Percentiles rank a stretch among this genome's conserved stretches.
Evolutionary conservation across 139 green algal genomes (phyloP).

Genomic region (Coccomyxa sp.): DNA sequence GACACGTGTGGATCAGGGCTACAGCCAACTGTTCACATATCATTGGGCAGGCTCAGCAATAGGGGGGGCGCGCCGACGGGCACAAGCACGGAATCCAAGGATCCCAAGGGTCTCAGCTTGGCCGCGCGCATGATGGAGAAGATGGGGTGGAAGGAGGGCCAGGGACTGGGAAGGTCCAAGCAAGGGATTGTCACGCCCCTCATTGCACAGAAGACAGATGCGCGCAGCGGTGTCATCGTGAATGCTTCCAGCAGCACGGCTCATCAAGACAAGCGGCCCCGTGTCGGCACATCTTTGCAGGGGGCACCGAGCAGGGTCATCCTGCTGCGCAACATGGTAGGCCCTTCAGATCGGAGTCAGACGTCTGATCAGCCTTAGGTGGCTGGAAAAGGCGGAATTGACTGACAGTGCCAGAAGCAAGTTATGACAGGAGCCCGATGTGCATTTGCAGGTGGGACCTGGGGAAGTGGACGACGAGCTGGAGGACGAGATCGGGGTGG

Average conservation of each 20-base stretch:
- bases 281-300: constrained; percentile 1
- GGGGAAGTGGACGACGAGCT: constrained; percentile 88
- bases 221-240: constrained; percentile 68
- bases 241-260: constrained; percentile 32
- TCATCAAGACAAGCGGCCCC: constrained; percentile 1
- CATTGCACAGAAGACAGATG: constrained; percentile 45
- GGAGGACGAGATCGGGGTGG: constrained; percentile 85
- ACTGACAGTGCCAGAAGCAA: too few relatives aligned
- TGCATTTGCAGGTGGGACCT: constrained; percentile 35
- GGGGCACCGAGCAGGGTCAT: constrained; percentile 53
- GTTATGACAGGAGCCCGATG: too few relatives aligned
- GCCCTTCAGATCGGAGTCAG: too few relatives aligned
- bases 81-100: background rate
- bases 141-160: constrained; percentile 93
- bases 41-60: too few relatives aligned
- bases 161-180: constrained; percentile 63
- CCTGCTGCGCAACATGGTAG: constrained; percentile 71
- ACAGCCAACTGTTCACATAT: too few relatives aligned
- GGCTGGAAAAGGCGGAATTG: too few relatives aligned
- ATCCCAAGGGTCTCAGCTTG: constrained; percentile 6
- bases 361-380: too few relatives aligned
- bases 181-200: constrained; percentile 90
- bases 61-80: too few relatives aligned
- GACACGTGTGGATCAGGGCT: too few relatives aligned
- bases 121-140: constrained; percentile 83